Evolutionary conservation across 371 early-diverging fungal species (phyloP).

Genomic region (Mortierella sp.): DNA sequence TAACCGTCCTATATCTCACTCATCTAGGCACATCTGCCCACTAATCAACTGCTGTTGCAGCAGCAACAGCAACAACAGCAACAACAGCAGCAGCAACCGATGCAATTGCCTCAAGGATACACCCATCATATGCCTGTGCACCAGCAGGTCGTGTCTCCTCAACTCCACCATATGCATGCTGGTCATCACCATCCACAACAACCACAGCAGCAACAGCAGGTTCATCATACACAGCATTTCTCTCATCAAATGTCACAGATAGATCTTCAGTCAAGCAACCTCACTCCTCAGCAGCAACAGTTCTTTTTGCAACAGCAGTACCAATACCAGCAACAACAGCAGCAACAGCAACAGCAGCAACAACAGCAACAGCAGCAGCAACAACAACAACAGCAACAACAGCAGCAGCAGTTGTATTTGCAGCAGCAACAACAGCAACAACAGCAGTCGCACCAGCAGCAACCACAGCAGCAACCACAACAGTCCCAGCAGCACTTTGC

Average conservation of each 20-base stretch:
- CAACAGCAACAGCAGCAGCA: constrained; percentile 33
- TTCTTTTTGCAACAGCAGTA: constrained; percentile 39
- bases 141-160: constrained; percentile 34
- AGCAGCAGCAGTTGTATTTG: constrained; percentile 25
- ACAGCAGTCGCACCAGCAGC: constrained; percentile 20
- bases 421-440: constrained; percentile 24
- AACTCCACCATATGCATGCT: constrained; percentile 36
- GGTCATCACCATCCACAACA: constrained; percentile 27
- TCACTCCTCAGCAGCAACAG: constrained; percentile 55
- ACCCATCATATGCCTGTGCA: constrained; percentile 32
- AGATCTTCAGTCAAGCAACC: constrained; percentile 38
- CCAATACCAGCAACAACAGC: constrained; percentile 54
- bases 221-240: constrained; percentile 49
- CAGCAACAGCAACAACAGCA: constrained; percentile 47
- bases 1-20: neutral
- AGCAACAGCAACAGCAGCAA: constrained; percentile 49
- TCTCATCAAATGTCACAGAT: constrained; percentile 49
- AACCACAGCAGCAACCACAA: constrained; percentile 28
- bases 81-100: constrained; percentile 23
- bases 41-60: constrained; percentile 23
- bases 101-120: constrained; percentile 41
- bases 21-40: constrained; percentile 13
- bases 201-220: constrained; percentile 23
- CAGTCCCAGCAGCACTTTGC: constrained; percentile 5
- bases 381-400: constrained; percentile 25